Conservation (phyloP, 768 basidiomycete genomes). For the Suillus subaureus region DNA sequence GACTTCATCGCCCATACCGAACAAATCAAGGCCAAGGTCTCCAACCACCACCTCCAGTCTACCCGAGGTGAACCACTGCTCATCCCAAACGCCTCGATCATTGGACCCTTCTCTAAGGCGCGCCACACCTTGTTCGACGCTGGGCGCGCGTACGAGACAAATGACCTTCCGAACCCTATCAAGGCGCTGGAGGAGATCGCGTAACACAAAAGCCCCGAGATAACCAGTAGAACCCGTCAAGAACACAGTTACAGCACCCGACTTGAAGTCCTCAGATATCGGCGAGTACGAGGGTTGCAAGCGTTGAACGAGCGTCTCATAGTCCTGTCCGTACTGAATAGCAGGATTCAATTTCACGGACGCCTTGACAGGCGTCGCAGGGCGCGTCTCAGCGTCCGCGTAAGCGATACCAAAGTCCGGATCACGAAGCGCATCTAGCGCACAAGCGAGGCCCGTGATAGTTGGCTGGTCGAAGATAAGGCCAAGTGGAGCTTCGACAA, state of each 20-base stretch:
- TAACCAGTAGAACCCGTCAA: slow-evolving; percentile 98
- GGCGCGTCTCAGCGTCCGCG: slow-evolving; percentile 27
- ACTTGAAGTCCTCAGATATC: slow-evolving; percentile 56
- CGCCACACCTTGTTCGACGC: slow-evolving; percentile 58
- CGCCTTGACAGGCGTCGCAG: slow-evolving; percentile 22
- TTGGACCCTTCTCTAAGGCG: slow-evolving; percentile 72
- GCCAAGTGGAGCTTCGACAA: slow-evolving; percentile 88
- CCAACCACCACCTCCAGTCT: slow-evolving; percentile 81
- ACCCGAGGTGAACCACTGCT: slow-evolving; percentile 70
- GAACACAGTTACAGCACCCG: slow-evolving; percentile 74
- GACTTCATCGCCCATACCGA: slow-evolving; percentile 64
- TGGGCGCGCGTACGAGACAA: slow-evolving; percentile 84
- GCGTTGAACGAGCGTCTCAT: slow-evolving; percentile 57
- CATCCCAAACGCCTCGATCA: slow-evolving; percentile 88
- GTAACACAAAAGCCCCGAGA: slow-evolving; percentile 90
- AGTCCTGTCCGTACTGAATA: slow-evolving; percentile 80
- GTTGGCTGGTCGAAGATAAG: slow-evolving; percentile 92
- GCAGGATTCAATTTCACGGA: slow-evolving; percentile 26
- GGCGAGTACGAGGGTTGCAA: slow-evolving; percentile 65
- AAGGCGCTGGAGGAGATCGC: slow-evolving; percentile 67
- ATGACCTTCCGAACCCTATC: slow-evolving; percentile 81
- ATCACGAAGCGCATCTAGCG: slow-evolving; percentile 74
- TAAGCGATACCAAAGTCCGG: slow-evolving; percentile 77
- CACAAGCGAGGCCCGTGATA: slow-evolving; percentile 70
- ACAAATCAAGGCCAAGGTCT: slow-evolving; percentile 74